Conservation (phyloP, 345 rosid genomes). For the Camelina laxa region DNA sequence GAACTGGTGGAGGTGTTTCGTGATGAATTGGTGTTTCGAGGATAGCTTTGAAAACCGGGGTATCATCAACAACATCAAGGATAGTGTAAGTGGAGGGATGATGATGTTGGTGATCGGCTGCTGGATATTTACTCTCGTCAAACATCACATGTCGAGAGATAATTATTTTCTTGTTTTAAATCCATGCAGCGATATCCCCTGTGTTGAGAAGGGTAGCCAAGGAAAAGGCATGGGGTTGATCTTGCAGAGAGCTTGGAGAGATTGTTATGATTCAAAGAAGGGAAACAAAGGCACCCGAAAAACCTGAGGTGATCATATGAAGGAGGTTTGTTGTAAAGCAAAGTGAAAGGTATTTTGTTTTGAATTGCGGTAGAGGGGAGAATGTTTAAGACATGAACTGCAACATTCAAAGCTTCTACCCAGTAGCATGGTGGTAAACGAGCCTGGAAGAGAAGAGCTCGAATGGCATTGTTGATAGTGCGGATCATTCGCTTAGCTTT, state of each 20-base stretch:
- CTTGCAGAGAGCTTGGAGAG: neutral
- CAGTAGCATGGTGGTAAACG: neutral
- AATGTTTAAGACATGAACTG: neutral
- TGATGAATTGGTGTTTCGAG: neutral
- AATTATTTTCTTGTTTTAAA: neutral
- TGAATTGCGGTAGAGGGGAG: rapidly evolving
- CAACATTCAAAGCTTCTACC: neutral
- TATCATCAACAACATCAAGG: too few relatives aligned
- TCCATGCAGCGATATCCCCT: neutral
- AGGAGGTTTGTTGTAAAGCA: neutral
- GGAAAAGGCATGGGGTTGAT: neutral
- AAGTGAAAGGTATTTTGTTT: neutral
- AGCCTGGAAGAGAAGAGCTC: neutral
- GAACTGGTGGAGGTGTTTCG: too few relatives aligned
- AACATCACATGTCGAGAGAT: neutral
- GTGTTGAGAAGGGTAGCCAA: neutral
- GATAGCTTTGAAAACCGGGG: too few relatives aligned
- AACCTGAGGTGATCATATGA: neutral
- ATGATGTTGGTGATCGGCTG: too few relatives aligned
- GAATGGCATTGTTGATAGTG: neutral
- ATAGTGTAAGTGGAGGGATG: too few relatives aligned
- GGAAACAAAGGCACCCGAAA: neutral
- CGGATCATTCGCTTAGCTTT: neutral
- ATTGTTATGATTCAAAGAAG: neutral
- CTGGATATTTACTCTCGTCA: neutral